phyloP scores from a whole-genome alignment of 2,329 filamentous ascomycete species.

The Colletotrichum liriopes region DNA sequence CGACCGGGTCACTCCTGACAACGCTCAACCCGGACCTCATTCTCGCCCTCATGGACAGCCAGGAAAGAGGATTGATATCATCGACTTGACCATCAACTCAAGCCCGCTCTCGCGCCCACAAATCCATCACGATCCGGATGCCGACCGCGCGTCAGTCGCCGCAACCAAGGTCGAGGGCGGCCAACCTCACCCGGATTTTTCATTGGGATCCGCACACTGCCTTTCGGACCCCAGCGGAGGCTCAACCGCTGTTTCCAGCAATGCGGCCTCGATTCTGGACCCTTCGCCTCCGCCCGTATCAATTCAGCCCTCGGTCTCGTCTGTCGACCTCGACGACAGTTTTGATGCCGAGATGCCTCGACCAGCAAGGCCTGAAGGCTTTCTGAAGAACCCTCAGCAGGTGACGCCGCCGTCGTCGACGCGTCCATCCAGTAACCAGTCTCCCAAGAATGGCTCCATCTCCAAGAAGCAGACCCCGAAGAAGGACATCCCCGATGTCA shows the following conservation, averaged over 20 bases:
- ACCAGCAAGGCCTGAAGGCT: constrained; percentile 19
- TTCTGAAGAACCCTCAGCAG: constrained; percentile 29
- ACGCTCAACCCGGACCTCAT: constrained; percentile 7
- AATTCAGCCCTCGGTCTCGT: constrained; percentile 33
- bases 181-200: constrained; percentile 17
- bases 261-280: constrained; percentile 39
- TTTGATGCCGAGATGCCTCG: constrained; percentile 38
- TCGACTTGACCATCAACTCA: constrained; percentile 36
- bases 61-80: constrained; percentile 11
- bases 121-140: constrained; percentile 17
- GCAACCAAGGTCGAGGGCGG: constrained; percentile 26
- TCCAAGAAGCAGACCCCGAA: constrained; percentile 51
- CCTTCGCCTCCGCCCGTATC: constrained; percentile 40
- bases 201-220: constrained; percentile 21
- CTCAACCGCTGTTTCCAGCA: constrained; percentile 41
- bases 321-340: constrained; percentile 36
- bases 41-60: constrained; percentile 8
- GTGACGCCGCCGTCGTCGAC: constrained; percentile 41
- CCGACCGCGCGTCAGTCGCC: constrained; percentile 21
- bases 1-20: constrained; percentile 19
- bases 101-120: constrained; percentile 19
- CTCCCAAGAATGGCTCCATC: constrained; percentile 45
- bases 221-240: constrained; percentile 38
- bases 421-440: constrained; percentile 46
- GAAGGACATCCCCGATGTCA: constrained; percentile 57